phyloP scores from a whole-genome alignment of 176 grass and related monocot species.

The Eleusine indica region DNA sequence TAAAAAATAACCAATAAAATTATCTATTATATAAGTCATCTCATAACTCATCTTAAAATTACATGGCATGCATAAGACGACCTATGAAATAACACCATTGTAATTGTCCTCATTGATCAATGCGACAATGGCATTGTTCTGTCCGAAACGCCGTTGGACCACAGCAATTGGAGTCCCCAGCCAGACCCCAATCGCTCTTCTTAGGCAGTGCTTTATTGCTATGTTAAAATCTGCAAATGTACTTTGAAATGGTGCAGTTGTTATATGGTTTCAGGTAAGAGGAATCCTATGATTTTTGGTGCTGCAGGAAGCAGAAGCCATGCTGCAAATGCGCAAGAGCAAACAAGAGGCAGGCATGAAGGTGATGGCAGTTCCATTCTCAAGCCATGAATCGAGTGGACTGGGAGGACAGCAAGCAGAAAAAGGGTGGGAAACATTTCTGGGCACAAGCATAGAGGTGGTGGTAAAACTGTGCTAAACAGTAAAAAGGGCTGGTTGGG shows the following conservation, averaged over 20 bases:
- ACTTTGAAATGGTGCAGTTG: conserved; percentile 17
- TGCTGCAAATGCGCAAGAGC: not conserved
- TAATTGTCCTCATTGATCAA: not conserved
- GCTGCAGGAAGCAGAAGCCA: not conserved
- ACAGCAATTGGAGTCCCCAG: not conserved
- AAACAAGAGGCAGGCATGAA: not conserved
- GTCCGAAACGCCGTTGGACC: not conserved
- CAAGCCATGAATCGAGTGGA: not conserved
- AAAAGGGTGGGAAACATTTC: not conserved
- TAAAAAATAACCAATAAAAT: too few relatives aligned
- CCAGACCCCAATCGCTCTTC: not conserved
- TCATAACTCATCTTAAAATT: too few relatives aligned
- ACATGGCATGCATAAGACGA: too few relatives aligned
- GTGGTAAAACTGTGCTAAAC: conserved; percentile 6
- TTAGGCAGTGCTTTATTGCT: not conserved
- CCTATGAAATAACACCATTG: too few relatives aligned
- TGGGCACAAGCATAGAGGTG: not conserved
- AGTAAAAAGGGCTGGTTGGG: not conserved
- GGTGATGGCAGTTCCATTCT: not conserved
- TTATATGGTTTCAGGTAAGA: not conserved
- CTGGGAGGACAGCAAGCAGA: not conserved
- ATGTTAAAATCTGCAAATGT: conserved; percentile 21
- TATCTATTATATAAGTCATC: too few relatives aligned
- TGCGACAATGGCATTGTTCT: not conserved
- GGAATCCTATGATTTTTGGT: not conserved